Conservation (phyloP, 495 filamentous ascomycete genomes). For the Cercophora scortea region DNA sequence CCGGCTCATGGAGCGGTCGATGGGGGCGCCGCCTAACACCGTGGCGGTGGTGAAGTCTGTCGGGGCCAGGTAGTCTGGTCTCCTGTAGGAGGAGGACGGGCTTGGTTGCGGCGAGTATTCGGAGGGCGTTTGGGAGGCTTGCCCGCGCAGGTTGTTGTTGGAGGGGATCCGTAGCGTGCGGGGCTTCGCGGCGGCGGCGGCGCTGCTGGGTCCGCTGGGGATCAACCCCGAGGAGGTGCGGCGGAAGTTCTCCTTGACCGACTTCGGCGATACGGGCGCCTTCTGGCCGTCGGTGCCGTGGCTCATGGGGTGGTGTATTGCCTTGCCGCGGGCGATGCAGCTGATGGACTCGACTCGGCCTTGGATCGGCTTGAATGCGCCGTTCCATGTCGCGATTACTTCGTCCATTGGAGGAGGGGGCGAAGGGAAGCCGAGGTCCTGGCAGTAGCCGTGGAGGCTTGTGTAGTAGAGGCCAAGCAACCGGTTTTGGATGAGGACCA, state of each 20-base stretch:
- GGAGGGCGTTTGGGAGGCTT: constrained; percentile 3
- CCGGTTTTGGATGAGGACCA: constrained; percentile 76
- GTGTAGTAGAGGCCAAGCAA: constrained; percentile 84
- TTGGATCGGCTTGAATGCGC: constrained; percentile 55
- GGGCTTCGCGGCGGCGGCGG: constrained; percentile 16
- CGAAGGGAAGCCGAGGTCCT: constrained; percentile 61
- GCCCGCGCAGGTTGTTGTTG: neutral
- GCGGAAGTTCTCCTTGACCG: constrained; percentile 16
- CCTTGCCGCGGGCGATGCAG: constrained; percentile 66
- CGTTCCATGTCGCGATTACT: constrained; percentile 63
- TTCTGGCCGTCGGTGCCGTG: constrained; percentile 10
- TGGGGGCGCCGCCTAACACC: constrained; percentile 21
- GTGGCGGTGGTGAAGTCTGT: constrained; percentile 42
- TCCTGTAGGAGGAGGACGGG: constrained; percentile 14
- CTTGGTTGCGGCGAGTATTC: constrained; percentile 15
- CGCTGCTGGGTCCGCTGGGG: constrained; percentile 7
- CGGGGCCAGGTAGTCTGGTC: constrained; percentile 26
- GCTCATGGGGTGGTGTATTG: constrained; percentile 55
- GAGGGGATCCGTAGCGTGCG: constrained; percentile 29
- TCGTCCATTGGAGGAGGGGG: constrained; percentile 67
- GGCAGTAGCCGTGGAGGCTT: constrained; percentile 67
- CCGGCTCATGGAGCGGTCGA: constrained; percentile 14
- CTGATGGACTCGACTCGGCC: constrained; percentile 65
- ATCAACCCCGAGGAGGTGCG: constrained; percentile 29
- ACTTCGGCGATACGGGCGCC: constrained; percentile 2